Evolutionary conservation across 495 filamentous ascomycete species (phyloP), one percentile per base, ranked within the genome.

Genomic region (Neurospora sp.): DNA sequence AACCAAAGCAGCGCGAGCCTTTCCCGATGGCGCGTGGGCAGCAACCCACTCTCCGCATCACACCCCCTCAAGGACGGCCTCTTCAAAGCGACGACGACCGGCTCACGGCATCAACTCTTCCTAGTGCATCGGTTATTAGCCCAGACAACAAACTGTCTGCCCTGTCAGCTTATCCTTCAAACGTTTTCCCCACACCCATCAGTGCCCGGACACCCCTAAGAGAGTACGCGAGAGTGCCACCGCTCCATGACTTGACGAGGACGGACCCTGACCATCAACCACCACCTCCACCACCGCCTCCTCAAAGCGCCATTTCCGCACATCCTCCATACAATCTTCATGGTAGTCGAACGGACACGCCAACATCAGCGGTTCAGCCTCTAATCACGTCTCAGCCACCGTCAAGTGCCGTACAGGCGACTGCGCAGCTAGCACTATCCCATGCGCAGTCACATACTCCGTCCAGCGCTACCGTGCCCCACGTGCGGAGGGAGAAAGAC

Each of bases 401-500:
- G 39, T 76, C 80, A 45, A 76, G 70, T 48, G 78, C 75, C 8
- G 84, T 83, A 16, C 89, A 90, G 76, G 84, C 86, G 40, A 87
- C 88, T 2, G 88, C 90, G 37, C 88, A 89, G 75, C 83, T 89
- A 5, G 88, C 90, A 17, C 79, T 89, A 53, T 86, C 86, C 20
- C 86, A 88, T 76, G 79, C 83, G 45, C 79, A 84, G 75, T 79
- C 83, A 72, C 79, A 86, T 44, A 75, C 82, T 12, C 80, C 74
- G 72, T 65, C 53, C 27, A 65, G 53, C 53, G 53, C 53, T 17
- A 65, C 27, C 27, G 53, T 65, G 27, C 53, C 53, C 53, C 12
- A 35, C 53, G 2, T 35, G 27, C 81, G 88, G 40, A 91, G 90
- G 0, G 93, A 98, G 79, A 97, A 96, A 80, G 93, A 97, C 68